Base-by-base conservation (phyloP, 345 rosid genomes). In the Salix viminalis region DNA sequence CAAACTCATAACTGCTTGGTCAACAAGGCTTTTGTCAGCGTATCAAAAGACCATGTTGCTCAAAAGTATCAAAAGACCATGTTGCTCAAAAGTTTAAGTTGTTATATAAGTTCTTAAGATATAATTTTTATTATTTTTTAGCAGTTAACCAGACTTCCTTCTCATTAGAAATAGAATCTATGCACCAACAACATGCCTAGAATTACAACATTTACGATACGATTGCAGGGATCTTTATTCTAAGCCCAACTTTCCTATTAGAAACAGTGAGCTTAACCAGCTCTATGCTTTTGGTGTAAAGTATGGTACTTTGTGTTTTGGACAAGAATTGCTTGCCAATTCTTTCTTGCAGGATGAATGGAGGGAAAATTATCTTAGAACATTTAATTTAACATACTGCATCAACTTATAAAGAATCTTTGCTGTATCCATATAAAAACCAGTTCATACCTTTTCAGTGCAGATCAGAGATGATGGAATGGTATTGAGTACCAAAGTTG, bases 381-480 rank as follows among this genome's bases (percentile, higher is more conserved):
- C 4, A 32, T 73, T 65, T 64, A 14, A 19, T 26, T n/a, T 56
- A 24, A 52, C 41, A 52, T 12, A 7, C 7, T 42, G 21, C 18
- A 44, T 65, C 8, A 12, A 21, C 48, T 60, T 64, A 7, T 23
- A 44, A 54, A 21, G 5, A 32, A 7, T 28, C 18, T 64, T 62
- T 11, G 46, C 64, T 37, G 32, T 69, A 37, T 72, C 73, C 75
- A 77, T 86, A 81, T 86, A 84, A 91, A 85, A 82, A 72, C 69
- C 79, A 65, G 56, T 73, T 82, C 75, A 26, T 86, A 62, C 81
- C 83, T 21, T 54, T 54, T 54, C 87, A 83, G 83, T 91, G 91
- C 94, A 91, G 97, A 79, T 77, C 71, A 85, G 64, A 81, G 88
- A 82, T 77, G 88, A 84, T 81, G 84, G 86, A 77, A 70, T 46